Evolutionary conservation across 2,329 filamentous ascomycete genomes (phyloP).

Genomic region (Aspergillus nomiae): DNA sequence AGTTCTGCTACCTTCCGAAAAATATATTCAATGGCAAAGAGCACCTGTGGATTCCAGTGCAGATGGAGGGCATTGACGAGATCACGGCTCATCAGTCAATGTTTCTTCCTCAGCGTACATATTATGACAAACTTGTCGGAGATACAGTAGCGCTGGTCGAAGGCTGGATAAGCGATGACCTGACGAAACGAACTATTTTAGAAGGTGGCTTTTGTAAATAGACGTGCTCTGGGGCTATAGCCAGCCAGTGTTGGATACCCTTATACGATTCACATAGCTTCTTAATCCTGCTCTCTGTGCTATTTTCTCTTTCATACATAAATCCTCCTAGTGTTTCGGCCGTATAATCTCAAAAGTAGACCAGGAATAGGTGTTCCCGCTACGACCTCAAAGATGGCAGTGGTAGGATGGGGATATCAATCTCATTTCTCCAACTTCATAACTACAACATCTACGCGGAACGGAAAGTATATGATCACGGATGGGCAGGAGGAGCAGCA

Average conservation of each 20-base stretch:
- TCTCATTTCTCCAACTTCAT: not conserved
- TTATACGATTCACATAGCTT: not conserved
- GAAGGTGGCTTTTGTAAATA: not conserved
- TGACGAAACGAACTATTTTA: not conserved
- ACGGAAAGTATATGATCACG: not conserved
- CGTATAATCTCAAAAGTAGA: not conserved
- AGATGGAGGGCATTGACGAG: conserved; percentile 82
- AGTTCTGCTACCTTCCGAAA: conserved; percentile 71
- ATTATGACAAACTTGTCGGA: conserved; percentile 76
- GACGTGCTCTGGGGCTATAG: not conserved
- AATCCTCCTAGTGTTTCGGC: not conserved
- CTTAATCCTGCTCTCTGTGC: not conserved
- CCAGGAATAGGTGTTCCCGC: not conserved
- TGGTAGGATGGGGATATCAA: not conserved
- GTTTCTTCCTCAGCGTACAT: conserved; percentile 68
- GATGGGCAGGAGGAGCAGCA: not conserved
- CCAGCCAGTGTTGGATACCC: not conserved
- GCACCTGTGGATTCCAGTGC: conserved; percentile 73
- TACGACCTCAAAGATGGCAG: not conserved
- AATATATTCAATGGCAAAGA: conserved; percentile 61
- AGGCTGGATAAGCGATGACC: conserved; percentile 2
- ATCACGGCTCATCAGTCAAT: conserved; percentile 82
- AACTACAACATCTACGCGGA: not conserved
- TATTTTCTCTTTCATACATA: not conserved
- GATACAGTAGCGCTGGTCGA: conserved; percentile 48